Evolutionary conservation across 2,329 filamentous ascomycete genomes (phyloP), one percentile per base, ranked within the genome.

Genomic region (Trichoderma sp.): DNA sequence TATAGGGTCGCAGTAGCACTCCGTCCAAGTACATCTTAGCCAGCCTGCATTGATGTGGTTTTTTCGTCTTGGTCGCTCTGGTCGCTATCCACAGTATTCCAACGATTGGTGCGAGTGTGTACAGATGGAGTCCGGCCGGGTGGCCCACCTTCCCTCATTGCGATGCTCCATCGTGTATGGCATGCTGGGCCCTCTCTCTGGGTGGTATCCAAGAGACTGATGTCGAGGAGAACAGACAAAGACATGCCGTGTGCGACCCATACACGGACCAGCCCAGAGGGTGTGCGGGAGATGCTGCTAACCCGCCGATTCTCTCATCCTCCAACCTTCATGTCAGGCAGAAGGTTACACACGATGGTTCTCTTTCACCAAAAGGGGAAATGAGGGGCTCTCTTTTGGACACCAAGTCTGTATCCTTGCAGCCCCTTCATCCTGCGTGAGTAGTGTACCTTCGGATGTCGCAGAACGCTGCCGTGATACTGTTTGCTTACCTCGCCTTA

Each of bases 1-100:
- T 59, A 23, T 30, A 34, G 66, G 61, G 55, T 32, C 9, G 65
- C 34, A 68, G 65, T n/a, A 58, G 64, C 50, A 58, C 64, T 57
- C 64, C 47, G 23, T 58, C 32, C 55, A 28, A 15, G 55, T 59
- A 53, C 53, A 68, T 68, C 65, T 28, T 68, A 28, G 47, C 65
- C 53, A 59, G 26, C 34, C 26, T 68, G 53, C 65, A 26, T 43
- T 36, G 32, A 23, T 67, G n/a, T 17, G 26, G 6, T 34, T 23
- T 36, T 57, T 23, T 26, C 47, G 5, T 17, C 17, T 39, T 13
- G 17, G 13, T 47, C 15, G 8, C 7, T 26, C 65, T 47, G n/a
- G 65, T 28, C 11, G 53, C 17, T 28, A 36, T 59, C 55, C 65
- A 39, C 20, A 36, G 12, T 34, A 23, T 13, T 39, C 17, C 34